Base-by-base conservation (phyloP, 2,329 filamentous ascomycete genomes). In the Fusarium pseudoanthophilum region DNA sequence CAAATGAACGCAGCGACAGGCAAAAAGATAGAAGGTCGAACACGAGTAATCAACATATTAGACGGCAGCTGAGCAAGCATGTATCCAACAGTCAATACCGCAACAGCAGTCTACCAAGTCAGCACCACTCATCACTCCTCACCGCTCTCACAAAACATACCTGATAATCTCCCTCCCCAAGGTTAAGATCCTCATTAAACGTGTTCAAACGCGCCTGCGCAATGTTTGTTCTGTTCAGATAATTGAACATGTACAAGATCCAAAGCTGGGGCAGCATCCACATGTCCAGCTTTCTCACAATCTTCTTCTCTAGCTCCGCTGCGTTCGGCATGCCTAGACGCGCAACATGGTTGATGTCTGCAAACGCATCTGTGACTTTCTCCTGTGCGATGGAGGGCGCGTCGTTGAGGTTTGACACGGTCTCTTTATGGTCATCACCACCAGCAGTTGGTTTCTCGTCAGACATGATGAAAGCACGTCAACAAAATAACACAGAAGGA, bases 211-310 rank as follows among this genome's bases (percentile, higher is more conserved):
- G 62, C 11, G 71, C 72, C 42, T 73, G 69, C 1, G 73, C 73
- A 18, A 75, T 75, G 32, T 75, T 75, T 3, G 68, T 75, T 1
- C 73, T 53, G 60, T 75, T 73, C 11, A 75, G 45, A 1, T 75
- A 75, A 34, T 75, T 75, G 64, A 75, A 75, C 70, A 75, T 73
- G 59, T 75, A 75, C 8, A 75, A 45, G 6, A 75, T 65, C 73
- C 73, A 75, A 7, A 75, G 67, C 57, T 74, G 71, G 4, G 73
- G 73, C 24, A 75, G n/a, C 73, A 75, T 71, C 28, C 45, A 71
- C 5, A 53, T 45, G 32, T 75, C 73, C 1, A 75, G 42, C n/a
- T 59, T 66, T 8, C 73, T 58, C 7, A 75, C 73, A n/a, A 75
- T 65, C 30, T 40, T 69, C 60, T 74, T 75, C 43, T 75, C 73